phyloP scores from a whole-genome alignment of 257 asterid genomes.

The Echites panduratus region DNA sequence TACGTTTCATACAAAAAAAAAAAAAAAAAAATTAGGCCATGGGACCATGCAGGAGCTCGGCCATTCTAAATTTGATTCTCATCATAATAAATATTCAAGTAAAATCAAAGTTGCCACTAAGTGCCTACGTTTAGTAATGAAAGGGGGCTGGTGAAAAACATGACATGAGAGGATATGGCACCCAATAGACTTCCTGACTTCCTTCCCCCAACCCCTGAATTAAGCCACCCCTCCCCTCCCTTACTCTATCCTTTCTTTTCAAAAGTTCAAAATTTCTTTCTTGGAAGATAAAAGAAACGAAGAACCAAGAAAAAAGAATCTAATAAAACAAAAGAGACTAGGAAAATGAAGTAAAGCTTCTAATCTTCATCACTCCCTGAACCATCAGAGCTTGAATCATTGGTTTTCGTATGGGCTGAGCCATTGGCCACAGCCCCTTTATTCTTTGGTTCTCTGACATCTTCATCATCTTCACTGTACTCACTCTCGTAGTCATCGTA shows the following conservation, averaged over 20 bases:
- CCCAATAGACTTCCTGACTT: too few species aligned
- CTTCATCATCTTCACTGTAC: constrained; percentile 91
- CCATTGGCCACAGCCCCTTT: constrained; percentile 51
- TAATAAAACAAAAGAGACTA: background rate
- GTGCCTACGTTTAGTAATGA: background rate
- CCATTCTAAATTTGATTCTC: background rate
- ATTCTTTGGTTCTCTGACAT: constrained; percentile 40
- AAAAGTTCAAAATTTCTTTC: background rate
- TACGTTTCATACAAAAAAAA: too few species aligned
- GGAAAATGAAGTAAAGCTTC: background rate
- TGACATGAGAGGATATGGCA: background rate
- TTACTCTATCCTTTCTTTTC: background rate
- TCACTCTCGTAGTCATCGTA: constrained; percentile 94
- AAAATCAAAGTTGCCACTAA: background rate
- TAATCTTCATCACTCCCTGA: constrained; percentile 60
- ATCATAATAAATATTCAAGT: background rate
- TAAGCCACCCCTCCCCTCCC: background rate
- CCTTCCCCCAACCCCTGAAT: too few species aligned
- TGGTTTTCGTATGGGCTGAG: constrained; percentile 30
- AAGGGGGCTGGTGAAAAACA: background rate
- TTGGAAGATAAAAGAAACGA: background rate
- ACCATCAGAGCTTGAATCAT: constrained; percentile 50
- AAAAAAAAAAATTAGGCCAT: too few species aligned
- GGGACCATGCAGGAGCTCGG: too few species aligned
- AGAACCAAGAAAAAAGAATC: background rate